Evolutionary conservation across 805 yeast species (phyloP).

Genomic region (Metschnikowia hibisci): DNA sequence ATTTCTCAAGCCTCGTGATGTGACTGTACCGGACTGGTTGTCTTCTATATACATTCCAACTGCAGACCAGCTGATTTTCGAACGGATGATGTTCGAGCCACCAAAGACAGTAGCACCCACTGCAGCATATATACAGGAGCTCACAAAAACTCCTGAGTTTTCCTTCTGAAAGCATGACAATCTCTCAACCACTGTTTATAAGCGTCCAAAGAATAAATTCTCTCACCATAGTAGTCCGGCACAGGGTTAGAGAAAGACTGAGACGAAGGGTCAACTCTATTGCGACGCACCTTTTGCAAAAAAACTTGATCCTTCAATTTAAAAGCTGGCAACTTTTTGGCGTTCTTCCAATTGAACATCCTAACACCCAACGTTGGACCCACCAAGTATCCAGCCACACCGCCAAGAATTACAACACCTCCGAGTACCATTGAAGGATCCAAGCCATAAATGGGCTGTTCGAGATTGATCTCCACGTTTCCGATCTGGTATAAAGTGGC

Average conservation of each 20-base stretch:
- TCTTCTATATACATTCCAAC: constrained; percentile 4
- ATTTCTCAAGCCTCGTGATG: neutral
- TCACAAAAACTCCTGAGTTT: constrained; percentile 67
- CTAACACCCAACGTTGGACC: constrained; percentile 82
- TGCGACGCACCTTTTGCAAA: constrained; percentile 64
- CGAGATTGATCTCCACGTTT: constrained; percentile 80
- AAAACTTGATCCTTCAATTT: constrained; percentile 67
- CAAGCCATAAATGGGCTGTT: constrained; percentile 79
- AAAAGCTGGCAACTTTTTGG: constrained; percentile 44
- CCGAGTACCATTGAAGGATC: constrained; percentile 83
- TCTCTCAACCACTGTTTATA: constrained; percentile 97
- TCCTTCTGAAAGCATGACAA: constrained; percentile 84
- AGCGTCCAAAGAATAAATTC: constrained; percentile 77
- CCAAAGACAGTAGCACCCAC: neutral
- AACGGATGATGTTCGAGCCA: too few species aligned
- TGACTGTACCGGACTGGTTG: neutral
- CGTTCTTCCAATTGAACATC: constrained; percentile 56
- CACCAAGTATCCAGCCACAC: constrained; percentile 70
- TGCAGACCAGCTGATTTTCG: too few species aligned
- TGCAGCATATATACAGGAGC: neutral
- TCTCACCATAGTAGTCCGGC: constrained; percentile 98
- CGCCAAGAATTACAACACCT: constrained; percentile 68
- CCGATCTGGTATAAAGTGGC: constrained; percentile 74
- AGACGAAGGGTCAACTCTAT: constrained; percentile 88
- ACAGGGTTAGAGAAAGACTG: constrained; percentile 92